A percentile compares a stretch with the other conserved stretches of the same genome.
These are phyloP conservation scores for Syzygium malaccense DNA, from an alignment of 441 rosid species.

Conservation along the genomic window DNA sequence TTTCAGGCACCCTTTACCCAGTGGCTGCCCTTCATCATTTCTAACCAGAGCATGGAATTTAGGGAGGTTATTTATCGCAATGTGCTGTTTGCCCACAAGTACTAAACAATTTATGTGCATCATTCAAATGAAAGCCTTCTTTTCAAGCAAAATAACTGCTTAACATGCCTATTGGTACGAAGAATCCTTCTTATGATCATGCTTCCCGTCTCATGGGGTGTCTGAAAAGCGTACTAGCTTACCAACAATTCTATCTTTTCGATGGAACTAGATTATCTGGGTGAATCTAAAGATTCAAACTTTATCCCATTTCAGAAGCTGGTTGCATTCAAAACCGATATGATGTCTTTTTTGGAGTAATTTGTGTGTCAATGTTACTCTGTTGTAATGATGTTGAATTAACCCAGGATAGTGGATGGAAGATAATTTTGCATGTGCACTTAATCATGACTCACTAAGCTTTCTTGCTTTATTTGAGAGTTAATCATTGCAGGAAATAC, in stretches of 20 bases:
- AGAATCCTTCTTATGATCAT: not conserved
- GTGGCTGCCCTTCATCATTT: not conserved
- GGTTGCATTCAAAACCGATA: not conserved
- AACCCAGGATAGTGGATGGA: not conserved
- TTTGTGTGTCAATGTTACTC: not conserved
- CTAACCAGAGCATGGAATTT: not conserved
- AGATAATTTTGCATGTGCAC: not conserved
- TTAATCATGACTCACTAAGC: not conserved
- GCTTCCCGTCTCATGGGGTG: not conserved
- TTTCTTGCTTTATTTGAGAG: not conserved
- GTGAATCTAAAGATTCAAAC: not conserved
- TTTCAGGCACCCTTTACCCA: not conserved
- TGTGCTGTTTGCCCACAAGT: not conserved
- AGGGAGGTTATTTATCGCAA: not conserved
- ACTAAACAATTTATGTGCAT: not conserved
- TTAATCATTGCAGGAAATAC: not conserved
- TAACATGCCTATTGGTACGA: not conserved
- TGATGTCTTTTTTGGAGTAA: not conserved
- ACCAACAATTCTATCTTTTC: not conserved
- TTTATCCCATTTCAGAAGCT: not conserved
- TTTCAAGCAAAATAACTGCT: not conserved
- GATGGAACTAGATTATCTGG: not conserved
- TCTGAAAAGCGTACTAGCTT: not conserved
- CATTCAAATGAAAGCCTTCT: not conserved
- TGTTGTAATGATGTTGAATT: not conserved